These are phyloP conservation scores for Agrocybe pediades DNA, from an alignment of 768 basidiomycete genomes.

Conservation along the genomic window DNA sequence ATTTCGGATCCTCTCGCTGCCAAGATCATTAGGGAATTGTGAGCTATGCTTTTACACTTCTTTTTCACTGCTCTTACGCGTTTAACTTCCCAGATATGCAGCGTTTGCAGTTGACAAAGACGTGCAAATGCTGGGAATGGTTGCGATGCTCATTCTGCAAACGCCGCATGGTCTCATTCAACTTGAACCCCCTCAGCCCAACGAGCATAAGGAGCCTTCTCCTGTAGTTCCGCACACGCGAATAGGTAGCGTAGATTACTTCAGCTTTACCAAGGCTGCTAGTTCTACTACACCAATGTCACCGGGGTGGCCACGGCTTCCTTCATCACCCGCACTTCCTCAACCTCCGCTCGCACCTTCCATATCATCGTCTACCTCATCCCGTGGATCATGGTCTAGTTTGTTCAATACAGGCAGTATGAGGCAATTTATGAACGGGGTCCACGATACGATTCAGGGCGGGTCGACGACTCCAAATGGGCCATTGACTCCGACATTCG, in stretches of 20 bases:
- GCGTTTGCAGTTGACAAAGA: constrained; percentile 56
- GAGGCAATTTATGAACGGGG: constrained; percentile 68
- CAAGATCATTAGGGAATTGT: constrained; percentile 50
- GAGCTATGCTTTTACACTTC: constrained; percentile 19
- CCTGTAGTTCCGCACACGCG: constrained; percentile 11
- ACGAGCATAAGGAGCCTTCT: constrained; percentile 10
- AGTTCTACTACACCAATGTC: constrained; percentile 43
- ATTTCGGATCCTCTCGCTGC: constrained; percentile 34
- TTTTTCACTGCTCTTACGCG: constrained; percentile 1
- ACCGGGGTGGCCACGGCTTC: constrained; percentile 53
- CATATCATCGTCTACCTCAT: constrained; percentile 57
- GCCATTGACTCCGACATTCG: constrained; percentile 16
- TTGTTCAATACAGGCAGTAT: constrained; percentile 68
- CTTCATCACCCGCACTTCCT: constrained; percentile 42
- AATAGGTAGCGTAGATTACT: constrained; percentile 54
- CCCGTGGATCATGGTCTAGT: constrained; percentile 81
- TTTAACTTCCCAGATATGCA: constrained; percentile 32
- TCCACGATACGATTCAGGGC: constrained; percentile 52
- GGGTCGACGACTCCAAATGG: constrained; percentile 43
- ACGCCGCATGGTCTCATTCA: constrained; percentile 24
- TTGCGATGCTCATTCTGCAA: constrained; percentile 68
- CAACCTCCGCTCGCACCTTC: constrained; percentile 38
- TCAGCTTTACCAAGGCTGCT: constrained; percentile 45
- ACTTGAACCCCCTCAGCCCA: constrained; percentile 10
- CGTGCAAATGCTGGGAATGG: constrained; percentile 81